These are phyloP conservation scores for Teratosphaeriaceae sp. DNA, from an alignment of 2,329 filamentous ascomycete species.

Conservation along the genomic window DNA sequence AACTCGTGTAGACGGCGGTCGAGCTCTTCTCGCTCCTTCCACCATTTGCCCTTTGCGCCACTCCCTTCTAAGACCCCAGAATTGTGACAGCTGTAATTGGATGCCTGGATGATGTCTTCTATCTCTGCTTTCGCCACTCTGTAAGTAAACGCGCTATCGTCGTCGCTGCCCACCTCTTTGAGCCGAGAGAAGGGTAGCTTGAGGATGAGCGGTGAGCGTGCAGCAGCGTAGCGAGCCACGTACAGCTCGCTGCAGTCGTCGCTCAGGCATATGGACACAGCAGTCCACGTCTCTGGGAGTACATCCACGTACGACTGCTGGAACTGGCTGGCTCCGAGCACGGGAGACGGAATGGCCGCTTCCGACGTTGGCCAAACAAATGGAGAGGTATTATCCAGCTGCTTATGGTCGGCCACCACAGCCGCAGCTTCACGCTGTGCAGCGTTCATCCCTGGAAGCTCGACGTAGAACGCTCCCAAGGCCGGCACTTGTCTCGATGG, in stretches of 20 bases:
- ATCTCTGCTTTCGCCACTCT: slow-evolving; percentile 73
- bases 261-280: slow-evolving; percentile 77
- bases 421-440: slow-evolving; percentile 51
- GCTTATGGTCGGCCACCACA: slow-evolving; percentile 1
- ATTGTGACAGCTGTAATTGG: slow-evolving; percentile 77
- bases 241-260: slow-evolving; percentile 78
- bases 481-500: slow-evolving; percentile 42
- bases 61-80: slow-evolving; percentile 65
- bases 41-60: slow-evolving; percentile 78
- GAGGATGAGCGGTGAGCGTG: slow-evolving; percentile 74
- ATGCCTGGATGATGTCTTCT: slow-evolving; percentile 70
- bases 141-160: slow-evolving; percentile 77
- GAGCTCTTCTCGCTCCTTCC: slow-evolving; percentile 74
- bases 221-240: slow-evolving; percentile 74
- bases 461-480: slow-evolving; percentile 43
- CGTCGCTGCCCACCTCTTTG: slow-evolving; percentile 70
- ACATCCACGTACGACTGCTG: slow-evolving; percentile 78
- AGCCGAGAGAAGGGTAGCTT: slow-evolving; percentile 79
- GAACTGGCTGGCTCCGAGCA: slow-evolving; percentile 45
- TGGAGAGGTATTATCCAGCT: slow-evolving; percentile 21
- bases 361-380: slow-evolving; percentile 34
- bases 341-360: slow-evolving; percentile 30
- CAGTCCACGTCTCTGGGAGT: slow-evolving; percentile 75
- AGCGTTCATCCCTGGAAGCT: slow-evolving; percentile 63
- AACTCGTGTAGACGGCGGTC: slow-evolving; percentile 72